Conservation (phyloP, 495 filamentous ascomycete genomes). For the Lophiostoma macrostomum region DNA sequence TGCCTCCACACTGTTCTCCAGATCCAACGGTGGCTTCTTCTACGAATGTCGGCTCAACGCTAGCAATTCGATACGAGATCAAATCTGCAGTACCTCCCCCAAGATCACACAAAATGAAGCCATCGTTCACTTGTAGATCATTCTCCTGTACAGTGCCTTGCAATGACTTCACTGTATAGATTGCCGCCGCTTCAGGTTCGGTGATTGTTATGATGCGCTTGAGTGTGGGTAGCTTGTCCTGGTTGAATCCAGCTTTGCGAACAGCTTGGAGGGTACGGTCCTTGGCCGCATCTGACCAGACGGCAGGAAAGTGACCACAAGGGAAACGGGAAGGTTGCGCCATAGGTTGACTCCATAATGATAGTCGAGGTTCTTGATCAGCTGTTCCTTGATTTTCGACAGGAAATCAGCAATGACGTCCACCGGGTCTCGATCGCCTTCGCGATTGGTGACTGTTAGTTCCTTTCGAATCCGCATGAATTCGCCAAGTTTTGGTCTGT, state of each 20-base stretch:
- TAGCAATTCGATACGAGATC: slow-evolving; percentile 61
- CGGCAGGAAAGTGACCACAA: slow-evolving; percentile 37
- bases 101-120: slow-evolving; percentile 48
- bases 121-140: slow-evolving; percentile 38
- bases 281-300: slow-evolving; percentile 41
- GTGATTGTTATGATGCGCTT: slow-evolving; percentile 43
- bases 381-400: slow-evolving; percentile 5
- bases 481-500: slow-evolving; percentile 5
- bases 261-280: slow-evolving; percentile 31
- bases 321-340: slow-evolving; percentile 16
- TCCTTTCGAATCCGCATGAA: not conserved
- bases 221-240: slow-evolving; percentile 5
- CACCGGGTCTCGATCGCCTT: slow-evolving; percentile 8
- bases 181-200: slow-evolving; percentile 50
- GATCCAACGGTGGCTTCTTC: slow-evolving; percentile 23
- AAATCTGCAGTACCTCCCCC: slow-evolving; percentile 51
- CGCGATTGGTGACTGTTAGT: not conserved
- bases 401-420: slow-evolving; percentile 21
- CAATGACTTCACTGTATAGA: slow-evolving; percentile 46
- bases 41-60: slow-evolving; percentile 46
- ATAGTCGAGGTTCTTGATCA: slow-evolving; percentile 13
- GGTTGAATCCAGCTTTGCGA: slow-evolving; percentile 11
- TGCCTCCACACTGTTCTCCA: slow-evolving; percentile 18
- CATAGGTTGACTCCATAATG: slow-evolving; percentile 7
- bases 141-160: slow-evolving; percentile 28